These are phyloP conservation scores for Dacryopinax spathularia DNA, from an alignment of 768 basidiomycete genomes.

Conservation along the genomic window DNA sequence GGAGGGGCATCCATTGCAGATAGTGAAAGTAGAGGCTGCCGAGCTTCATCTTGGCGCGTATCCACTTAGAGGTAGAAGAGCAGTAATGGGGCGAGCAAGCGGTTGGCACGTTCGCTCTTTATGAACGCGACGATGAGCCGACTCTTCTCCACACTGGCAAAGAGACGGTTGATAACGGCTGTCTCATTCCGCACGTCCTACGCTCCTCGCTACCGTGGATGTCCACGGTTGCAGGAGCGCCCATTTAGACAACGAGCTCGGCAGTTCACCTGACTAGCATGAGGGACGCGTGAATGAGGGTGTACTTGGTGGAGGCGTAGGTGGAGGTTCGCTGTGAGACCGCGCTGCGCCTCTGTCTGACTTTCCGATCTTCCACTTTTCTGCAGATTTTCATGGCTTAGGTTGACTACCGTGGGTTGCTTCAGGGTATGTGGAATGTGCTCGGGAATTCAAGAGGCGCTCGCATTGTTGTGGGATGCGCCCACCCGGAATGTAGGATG, in stretches of 20 bases:
- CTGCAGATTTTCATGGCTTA: too few species aligned
- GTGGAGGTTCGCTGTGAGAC: not conserved
- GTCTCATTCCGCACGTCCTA: not conserved
- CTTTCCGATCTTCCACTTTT: too few species aligned
- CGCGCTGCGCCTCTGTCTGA: too few species aligned
- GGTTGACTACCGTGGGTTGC: too few species aligned
- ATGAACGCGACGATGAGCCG: not conserved
- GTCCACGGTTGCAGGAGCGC: not conserved
- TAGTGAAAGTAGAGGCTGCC: not conserved
- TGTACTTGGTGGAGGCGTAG: not conserved
- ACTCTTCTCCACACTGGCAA: not conserved
- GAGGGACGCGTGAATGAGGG: not conserved
- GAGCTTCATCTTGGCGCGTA: not conserved
- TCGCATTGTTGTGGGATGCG: too few species aligned
- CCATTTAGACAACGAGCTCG: conserved; percentile 1
- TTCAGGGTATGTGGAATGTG: too few species aligned
- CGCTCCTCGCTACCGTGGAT: not conserved
- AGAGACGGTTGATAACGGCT: not conserved
- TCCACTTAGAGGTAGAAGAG: too few species aligned
- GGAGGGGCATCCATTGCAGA: conserved; percentile 2
- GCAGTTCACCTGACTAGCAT: not conserved
- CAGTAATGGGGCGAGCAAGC: not conserved
- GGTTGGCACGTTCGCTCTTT: not conserved
- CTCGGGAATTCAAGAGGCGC: too few species aligned
- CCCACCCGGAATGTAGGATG: too few species aligned